Evolutionary conservation across 352 stramenopile species (phyloP).

Genomic region (Globisporangium polare): DNA sequence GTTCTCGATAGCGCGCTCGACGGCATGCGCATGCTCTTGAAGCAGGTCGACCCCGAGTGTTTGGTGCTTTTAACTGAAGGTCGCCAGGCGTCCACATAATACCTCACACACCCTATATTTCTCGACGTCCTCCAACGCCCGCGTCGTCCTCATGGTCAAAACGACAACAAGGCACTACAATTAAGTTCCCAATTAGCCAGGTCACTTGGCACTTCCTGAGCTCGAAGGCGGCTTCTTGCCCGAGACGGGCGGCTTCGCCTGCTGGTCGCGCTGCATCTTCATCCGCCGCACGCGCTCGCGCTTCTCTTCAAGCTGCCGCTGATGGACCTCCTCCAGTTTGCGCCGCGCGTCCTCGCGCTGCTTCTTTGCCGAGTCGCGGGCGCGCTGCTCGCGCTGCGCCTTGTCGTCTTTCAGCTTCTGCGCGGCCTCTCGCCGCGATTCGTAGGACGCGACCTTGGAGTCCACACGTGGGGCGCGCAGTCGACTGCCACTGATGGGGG

Average conservation of each 20-base stretch:
- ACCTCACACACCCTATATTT: slow-evolving; percentile 1
- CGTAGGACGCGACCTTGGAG: slow-evolving; percentile 31
- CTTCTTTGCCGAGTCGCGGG: slow-evolving; percentile 57
- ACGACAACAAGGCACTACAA: neutral
- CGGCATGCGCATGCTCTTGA: slow-evolving; percentile 36
- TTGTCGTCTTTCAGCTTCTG: slow-evolving; percentile 76
- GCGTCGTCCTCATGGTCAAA: neutral
- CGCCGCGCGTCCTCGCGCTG: slow-evolving; percentile 58
- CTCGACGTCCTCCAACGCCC: neutral
- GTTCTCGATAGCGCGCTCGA: slow-evolving; percentile 32
- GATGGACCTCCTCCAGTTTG: slow-evolving; percentile 59
- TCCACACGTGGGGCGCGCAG: slow-evolving; percentile 19
- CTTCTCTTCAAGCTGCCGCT: slow-evolving; percentile 67
- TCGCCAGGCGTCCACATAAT: neutral
- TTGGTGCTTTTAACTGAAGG: slow-evolving; percentile 9
- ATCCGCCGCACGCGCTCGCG: slow-evolving; percentile 61
- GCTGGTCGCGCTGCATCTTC: slow-evolving; percentile 37
- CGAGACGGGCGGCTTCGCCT: slow-evolving; percentile 18
- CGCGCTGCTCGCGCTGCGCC: slow-evolving; percentile 52
- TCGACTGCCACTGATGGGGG: slow-evolving; percentile 21
- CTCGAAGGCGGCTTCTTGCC: slow-evolving; percentile 15
- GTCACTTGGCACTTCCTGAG: slow-evolving; percentile 11
- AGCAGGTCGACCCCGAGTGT: slow-evolving; percentile 30
- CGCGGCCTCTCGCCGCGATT: slow-evolving; percentile 50
- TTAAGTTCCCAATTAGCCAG: neutral